Evolutionary conservation across 2,329 filamentous ascomycete genomes (phyloP), one percentile per base, ranked within the genome.

Genomic region (Paecilomyces niveus): DNA sequence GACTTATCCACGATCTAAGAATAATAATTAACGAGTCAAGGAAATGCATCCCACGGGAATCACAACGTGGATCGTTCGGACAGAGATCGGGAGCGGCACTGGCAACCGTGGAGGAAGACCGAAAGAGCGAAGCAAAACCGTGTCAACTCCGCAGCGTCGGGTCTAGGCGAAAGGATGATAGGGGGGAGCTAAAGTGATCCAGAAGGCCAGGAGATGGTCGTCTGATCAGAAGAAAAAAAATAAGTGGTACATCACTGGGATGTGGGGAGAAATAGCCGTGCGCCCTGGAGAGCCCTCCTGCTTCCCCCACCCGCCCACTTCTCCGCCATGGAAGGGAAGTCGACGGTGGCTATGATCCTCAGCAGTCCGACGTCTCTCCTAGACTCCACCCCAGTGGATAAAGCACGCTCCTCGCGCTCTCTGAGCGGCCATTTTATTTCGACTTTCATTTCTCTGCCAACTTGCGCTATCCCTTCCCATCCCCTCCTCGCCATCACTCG

Each of bases 191-290:
- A 33, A 33, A 39, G 56, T 24, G 26, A 18, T 57, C 50, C 45
- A 56, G 65, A 64, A 39, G 54, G 35, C 51, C 55, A 54, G 57
- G 53, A 24, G 39, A 22, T 53, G 68, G 68, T 70, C 68, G 66
- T 66, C 67, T 69, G 68, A 70, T 69, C 67, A 69, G 56, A 63
- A 69, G 68, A 70, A 69, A 69, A 65, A 61, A 58, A 15, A 22
- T 45, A 5, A 32, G 21, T 53, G 15, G 50, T 6, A 22, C 50
- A 26, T 13, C 50, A 11, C 21, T 45, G 54, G 54, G 35, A 22
- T 29, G 18, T 24, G 32, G 15, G n/a, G 54, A 55, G 29, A 31
- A 55, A 21, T 9, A 35, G 54, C 31, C 32, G 21, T 45, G 39
- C 39, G n/a, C 39, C 50, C 18, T 52, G 55, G 26, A 29, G 26